Evolutionary conservation across 75 land plant species (phyloP), one percentile per base, ranked within the genome.

Genomic region (Larix kaempferi): DNA sequence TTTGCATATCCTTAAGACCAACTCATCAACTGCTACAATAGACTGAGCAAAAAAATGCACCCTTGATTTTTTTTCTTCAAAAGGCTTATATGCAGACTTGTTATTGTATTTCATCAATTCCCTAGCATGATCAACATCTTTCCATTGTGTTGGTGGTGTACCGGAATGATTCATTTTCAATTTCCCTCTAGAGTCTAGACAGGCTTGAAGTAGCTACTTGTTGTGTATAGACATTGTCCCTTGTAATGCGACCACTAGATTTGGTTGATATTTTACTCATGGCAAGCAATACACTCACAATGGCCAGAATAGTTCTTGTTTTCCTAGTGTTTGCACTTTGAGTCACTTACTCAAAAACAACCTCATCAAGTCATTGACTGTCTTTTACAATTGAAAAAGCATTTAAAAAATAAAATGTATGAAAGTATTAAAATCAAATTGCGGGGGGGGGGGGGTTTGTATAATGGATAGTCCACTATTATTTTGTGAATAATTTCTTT

Each of bases 381-480:
- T 44, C 22, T 23, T 76, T 76, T 22, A 29, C 19, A 64, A 66
- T n/a, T 56, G 33, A 55, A 77, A 54, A 15, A 39, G 37, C 64
- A 76, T 57, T 41, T 19, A 27, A 78, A 25, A 12, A 13, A 25
- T 16, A 54, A 25, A 58, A 15, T 66, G 5, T 3, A 71, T 6
- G 5, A n/a, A 71, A 29, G 11, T 17, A 77, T 52, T 49, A 56
- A 55, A 39, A 54, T 62, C 71, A 23, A 96, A 97, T 97, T 88
- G n/a, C n/a, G n/a, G n/a, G n/a, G n/a, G n/a, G n/a, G 99, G 99
- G 61, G 99, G 99, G 37, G 98, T 98, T 83, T 97, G 99, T 29
- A 97, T 88, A 59, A 97, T 88, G 17, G 98, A 89, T 44, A 97
- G 83, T 58, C 87, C 88, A 80, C 79, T 81, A 26, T 71, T 79